Evolutionary conservation across 2,329 filamentous ascomycete species (phyloP).

Genomic region (Cordyceps cateniannulata): DNA sequence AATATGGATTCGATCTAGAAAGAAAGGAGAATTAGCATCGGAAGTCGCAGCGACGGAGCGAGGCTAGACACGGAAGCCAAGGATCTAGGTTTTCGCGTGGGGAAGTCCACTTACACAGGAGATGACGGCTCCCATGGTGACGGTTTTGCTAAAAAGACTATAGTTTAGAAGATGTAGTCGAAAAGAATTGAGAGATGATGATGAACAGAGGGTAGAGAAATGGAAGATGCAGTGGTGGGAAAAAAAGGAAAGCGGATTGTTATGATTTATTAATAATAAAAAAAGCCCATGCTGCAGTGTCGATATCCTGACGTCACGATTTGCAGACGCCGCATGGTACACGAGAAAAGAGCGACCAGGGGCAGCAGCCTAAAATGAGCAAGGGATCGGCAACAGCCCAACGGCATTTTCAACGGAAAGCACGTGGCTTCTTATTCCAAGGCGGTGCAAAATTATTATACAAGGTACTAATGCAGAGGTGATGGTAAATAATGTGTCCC

Average conservation of each 20-base stretch:
- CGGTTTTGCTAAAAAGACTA: too few species aligned
- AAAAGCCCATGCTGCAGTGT: background rate
- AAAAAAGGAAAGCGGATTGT: background rate
- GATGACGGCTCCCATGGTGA: constrained; percentile 70
- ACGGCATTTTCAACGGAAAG: background rate
- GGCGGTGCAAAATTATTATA: background rate
- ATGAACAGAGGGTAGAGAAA: background rate
- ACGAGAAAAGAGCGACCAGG: constrained; percentile 1
- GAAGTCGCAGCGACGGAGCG: background rate
- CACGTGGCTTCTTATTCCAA: background rate
- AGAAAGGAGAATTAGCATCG: background rate
- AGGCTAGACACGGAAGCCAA: background rate
- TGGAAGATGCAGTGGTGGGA: too few species aligned
- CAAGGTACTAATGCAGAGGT: background rate
- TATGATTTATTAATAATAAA: background rate
- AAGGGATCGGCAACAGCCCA: background rate
- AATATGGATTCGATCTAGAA: constrained; percentile 51
- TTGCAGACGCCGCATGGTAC: background rate
- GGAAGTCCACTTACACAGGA: constrained; percentile 63
- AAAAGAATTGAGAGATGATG: too few species aligned
- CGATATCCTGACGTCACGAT: constrained; percentile 13
- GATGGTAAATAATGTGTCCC: too few species aligned
- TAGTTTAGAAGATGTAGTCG: too few species aligned
- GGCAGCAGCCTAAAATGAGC: background rate
- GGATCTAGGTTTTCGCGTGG: too few species aligned